Conservation (phyloP, 768 basidiomycete genomes). For the Kwoniella dejecticola region DNA sequence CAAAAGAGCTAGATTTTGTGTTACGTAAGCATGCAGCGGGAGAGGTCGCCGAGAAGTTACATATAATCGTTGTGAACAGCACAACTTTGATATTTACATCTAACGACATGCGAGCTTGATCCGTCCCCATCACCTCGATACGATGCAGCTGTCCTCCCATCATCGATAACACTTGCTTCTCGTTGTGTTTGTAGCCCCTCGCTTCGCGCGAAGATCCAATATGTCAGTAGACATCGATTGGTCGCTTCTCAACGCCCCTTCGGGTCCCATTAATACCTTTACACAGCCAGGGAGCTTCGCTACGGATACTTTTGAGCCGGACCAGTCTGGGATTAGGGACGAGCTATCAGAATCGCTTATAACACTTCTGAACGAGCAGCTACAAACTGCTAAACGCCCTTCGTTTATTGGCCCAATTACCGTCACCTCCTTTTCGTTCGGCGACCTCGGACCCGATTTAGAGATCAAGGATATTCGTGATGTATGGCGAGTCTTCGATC, state of each 20-base stretch:
- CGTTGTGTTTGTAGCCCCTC: too few relatives aligned
- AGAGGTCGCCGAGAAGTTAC: too few relatives aligned
- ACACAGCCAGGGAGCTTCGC: background rate
- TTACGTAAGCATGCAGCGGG: too few relatives aligned
- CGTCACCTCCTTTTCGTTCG: slow-evolving; percentile 84
- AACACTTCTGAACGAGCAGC: slow-evolving; percentile 74
- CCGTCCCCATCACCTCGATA: too few relatives aligned
- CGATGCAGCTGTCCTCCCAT: too few relatives aligned
- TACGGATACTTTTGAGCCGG: background rate
- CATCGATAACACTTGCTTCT: too few relatives aligned
- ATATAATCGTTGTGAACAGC: too few relatives aligned
- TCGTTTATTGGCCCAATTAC: slow-evolving; percentile 93
- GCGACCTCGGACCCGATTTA: slow-evolving; percentile 75
- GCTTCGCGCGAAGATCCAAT: too few relatives aligned
- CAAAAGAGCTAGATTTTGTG: too few relatives aligned
- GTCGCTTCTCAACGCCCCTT: slow-evolving; percentile 68
- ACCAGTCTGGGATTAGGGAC: background rate
- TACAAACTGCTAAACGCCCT: slow-evolving; percentile 71
- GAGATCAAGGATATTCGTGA: slow-evolving; percentile 90
- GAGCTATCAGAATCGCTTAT: slow-evolving; percentile 62
- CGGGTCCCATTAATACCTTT: background rate
- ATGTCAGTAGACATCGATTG: slow-evolving; percentile 98
- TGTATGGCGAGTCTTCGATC: slow-evolving; percentile 91
- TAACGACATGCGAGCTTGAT: too few relatives aligned
- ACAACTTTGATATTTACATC: too few relatives aligned